Evolutionary conservation across 495 filamentous ascomycete species (phyloP), one percentile per base, ranked within the genome.

Genomic region (Neurospora sublineolata): DNA sequence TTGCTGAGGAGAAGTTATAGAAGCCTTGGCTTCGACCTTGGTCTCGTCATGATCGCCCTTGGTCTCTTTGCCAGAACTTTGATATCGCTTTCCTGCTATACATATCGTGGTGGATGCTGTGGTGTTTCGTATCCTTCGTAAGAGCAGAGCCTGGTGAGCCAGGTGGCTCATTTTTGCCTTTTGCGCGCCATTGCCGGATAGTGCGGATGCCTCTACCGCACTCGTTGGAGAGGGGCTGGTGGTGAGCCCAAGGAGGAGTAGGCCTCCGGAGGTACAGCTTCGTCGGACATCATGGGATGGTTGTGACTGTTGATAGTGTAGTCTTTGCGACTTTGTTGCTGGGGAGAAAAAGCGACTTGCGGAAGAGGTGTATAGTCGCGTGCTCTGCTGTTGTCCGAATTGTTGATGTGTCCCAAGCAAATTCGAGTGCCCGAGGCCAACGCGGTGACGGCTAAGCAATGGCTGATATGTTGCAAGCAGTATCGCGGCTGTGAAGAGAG

Each of bases 241-340:
- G 30, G 73, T 73, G 12, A 84, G 68, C 2, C 80, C 79, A 68
- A 83, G 70, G 16, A 83, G 75, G 23, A 84, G 79, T 14, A 84
- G 71, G 9, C 82, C 81, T 30, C 82, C 82, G 0, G 83, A 85
- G 11, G 82, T 81, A 67, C 80, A 84, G 70, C 81, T 83, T 42
- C 80, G 74, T 9, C 80, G 79, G 67, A 79, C 77, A 77, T 83
- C 78, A 52, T 74, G 52, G 52, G 52, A 33, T 18, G 52, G 52
- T 30, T 64, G 52, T 64, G 27, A 64, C 52, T 64, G 52, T 14
- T 33, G 12, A 12, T 60, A 73, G 38, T 74, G 68, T 6, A 74
- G 74, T 20, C 70, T 71, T 20, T 75, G 73, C 68, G 78, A 67
- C 42, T 76, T 67, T 4, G 60, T 58, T 12, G 58, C 39, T 33